A percentile compares a stretch with the other conserved stretches of the same genome.
These are phyloP conservation scores for Aspergillus udagawae DNA, from an alignment of 2,329 filamentous ascomycete species.

Conservation along the genomic window DNA sequence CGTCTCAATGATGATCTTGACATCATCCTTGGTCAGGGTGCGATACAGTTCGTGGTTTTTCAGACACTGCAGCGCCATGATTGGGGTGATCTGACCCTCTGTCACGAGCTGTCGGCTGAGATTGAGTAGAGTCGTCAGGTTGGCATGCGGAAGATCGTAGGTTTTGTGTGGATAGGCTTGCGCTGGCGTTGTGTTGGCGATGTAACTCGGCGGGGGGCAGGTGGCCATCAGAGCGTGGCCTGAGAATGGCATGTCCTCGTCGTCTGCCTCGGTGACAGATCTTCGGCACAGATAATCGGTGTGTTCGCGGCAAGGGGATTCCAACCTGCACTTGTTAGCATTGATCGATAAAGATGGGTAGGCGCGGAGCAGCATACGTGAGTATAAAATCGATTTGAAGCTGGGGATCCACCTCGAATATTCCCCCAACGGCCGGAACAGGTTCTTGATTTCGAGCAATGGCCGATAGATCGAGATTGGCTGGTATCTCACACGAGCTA, in stretches of 20 bases:
- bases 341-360: not conserved
- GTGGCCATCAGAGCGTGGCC: conserved; percentile 93
- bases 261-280: conserved; percentile 51
- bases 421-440: conserved; percentile 28
- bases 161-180: conserved; percentile 65
- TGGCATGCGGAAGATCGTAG: conserved; percentile 71
- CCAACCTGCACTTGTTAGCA: conserved; percentile 44
- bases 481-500: conserved; percentile 20
- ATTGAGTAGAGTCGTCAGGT: conserved; percentile 77
- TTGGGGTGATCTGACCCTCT: conserved; percentile 80
- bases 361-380: conserved; percentile 31
- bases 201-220: conserved; percentile 69
- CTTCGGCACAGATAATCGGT: conserved; percentile 91
- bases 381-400: conserved; percentile 47
- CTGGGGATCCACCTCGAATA: conserved; percentile 46
- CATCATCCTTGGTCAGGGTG: conserved; percentile 64
- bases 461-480: conserved; percentile 21
- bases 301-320: conserved; percentile 46
- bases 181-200: conserved; percentile 49
- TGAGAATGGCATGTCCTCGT: conserved; percentile 61
- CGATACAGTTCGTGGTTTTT: conserved; percentile 65
- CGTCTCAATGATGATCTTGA: conserved; percentile 67
- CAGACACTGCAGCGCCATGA: conserved; percentile 90
- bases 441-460: conserved; percentile 17
- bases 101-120: conserved; percentile 78